These are phyloP conservation scores for Sabuloglossum arenarium DNA, from an alignment of 495 filamentous ascomycete species.

Conservation along the genomic window DNA sequence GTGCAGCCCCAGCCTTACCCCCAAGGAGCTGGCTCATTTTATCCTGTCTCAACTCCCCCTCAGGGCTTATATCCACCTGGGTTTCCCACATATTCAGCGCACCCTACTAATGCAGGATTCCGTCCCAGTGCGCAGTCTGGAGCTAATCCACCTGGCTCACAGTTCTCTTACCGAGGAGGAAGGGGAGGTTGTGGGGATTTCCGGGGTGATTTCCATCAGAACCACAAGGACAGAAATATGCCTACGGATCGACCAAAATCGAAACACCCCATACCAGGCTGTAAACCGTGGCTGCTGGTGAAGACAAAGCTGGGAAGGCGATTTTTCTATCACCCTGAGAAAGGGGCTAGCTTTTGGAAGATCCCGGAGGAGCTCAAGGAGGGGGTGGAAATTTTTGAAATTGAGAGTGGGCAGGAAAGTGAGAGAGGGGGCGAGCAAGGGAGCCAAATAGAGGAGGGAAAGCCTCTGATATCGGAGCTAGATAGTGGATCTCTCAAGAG, in stretches of 20 bases:
- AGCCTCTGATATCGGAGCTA: constrained; percentile 6
- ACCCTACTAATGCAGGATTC: background rate
- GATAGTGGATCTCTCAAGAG: background rate
- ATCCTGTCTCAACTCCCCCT: constrained; percentile 5
- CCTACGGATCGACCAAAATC: constrained; percentile 53
- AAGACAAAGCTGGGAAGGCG: constrained; percentile 71
- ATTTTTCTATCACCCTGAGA: constrained; percentile 71
- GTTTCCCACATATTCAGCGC: background rate
- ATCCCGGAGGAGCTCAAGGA: constrained; percentile 53
- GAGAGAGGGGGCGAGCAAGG: constrained; percentile 10
- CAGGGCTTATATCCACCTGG: constrained; percentile 2
- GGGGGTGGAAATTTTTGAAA: background rate
- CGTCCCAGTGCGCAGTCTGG: background rate
- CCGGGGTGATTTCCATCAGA: constrained; percentile 30
- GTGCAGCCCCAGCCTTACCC: constrained; percentile 10
- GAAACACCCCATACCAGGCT: constrained; percentile 57
- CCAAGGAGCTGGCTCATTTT: constrained; percentile 9
- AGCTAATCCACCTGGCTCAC: background rate
- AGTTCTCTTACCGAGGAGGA: constrained; percentile 9
- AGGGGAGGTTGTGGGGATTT: constrained; percentile 20
- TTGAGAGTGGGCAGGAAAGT: constrained; percentile 2
- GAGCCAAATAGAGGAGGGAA: constrained; percentile 3
- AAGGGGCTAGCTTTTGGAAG: constrained; percentile 80
- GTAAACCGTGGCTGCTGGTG: constrained; percentile 79
- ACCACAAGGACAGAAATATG: constrained; percentile 20